These are phyloP conservation scores for Dipodascus albidus DNA, from an alignment of 805 yeast genomes.

Conservation along the genomic window DNA sequence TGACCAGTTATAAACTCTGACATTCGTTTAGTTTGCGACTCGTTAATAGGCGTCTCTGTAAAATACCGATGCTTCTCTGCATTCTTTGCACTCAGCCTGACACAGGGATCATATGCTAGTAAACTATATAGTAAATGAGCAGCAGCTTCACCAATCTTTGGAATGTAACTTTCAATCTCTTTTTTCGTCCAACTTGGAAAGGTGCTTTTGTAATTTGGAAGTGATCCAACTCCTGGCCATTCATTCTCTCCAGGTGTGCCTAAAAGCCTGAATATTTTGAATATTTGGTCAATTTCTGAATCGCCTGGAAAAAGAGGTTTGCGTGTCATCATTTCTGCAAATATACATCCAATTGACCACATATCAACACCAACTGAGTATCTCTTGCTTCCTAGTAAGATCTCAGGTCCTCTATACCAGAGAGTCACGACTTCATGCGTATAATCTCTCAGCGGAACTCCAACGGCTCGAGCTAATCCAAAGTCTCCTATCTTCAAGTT, in stretches of 20 bases:
- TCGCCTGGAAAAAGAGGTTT: slow-evolving; percentile 96
- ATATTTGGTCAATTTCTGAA: slow-evolving; percentile 94
- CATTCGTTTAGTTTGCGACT: not conserved
- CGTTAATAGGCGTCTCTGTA: not conserved
- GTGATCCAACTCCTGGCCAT: slow-evolving; percentile 88
- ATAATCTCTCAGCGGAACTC: slow-evolving; percentile 92
- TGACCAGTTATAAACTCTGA: not conserved
- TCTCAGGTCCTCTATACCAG: slow-evolving; percentile 97
- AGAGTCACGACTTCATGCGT: slow-evolving; percentile 97
- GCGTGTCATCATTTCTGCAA: slow-evolving; percentile 95
- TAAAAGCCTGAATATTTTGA: slow-evolving; percentile 79
- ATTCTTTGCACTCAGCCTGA: slow-evolving; percentile 86
- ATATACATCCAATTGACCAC: slow-evolving; percentile 97
- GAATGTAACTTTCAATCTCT: slow-evolving; percentile 56
- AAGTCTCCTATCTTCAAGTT: slow-evolving; percentile 85
- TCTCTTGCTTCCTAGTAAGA: slow-evolving; percentile 89
- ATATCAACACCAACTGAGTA: slow-evolving; percentile 97
- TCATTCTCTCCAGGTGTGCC: slow-evolving; percentile 90
- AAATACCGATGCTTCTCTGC: slow-evolving; percentile 87
- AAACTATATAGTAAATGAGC: slow-evolving; percentile 66
- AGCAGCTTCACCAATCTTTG: slow-evolving; percentile 73
- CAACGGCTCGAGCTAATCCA: slow-evolving; percentile 94
- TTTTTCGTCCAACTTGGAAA: slow-evolving; percentile 85
- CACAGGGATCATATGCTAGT: slow-evolving; percentile 85
- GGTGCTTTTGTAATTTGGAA: slow-evolving; percentile 89